Evolutionary conservation across 2,329 filamentous ascomycete species (phyloP).

Genomic region (Trichoderma afroharzianum): DNA sequence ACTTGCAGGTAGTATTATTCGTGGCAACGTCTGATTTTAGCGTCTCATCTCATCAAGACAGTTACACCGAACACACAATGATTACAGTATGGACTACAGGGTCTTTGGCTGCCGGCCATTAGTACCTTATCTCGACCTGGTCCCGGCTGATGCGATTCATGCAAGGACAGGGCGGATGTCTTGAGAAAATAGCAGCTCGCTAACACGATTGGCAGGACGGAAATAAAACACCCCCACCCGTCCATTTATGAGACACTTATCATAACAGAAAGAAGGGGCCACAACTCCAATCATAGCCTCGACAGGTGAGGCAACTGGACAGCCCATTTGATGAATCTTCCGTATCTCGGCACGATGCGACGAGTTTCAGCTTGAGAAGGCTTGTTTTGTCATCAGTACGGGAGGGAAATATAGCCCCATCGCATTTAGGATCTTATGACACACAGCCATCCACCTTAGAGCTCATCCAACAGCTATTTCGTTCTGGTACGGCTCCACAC

Average conservation of each 20-base stretch:
- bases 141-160: slow-evolving; percentile 12
- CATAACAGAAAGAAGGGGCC: background rate
- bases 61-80: background rate
- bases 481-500: background rate
- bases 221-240: slow-evolving; percentile 9
- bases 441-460: background rate
- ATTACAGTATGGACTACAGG: background rate
- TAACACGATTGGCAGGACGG: slow-evolving; percentile 10
- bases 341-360: background rate
- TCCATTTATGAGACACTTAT: slow-evolving; percentile 5
- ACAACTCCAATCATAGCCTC: background rate
- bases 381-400: background rate
- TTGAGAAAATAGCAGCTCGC: background rate
- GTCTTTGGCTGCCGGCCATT: background rate
- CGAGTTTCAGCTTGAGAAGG: background rate
- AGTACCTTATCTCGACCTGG: slow-evolving; percentile 6
- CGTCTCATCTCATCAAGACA: background rate
- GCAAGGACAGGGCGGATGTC: background rate
- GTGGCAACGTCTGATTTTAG: background rate
- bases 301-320: background rate
- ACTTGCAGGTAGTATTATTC: background rate
- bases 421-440: background rate
- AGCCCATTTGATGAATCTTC: background rate
- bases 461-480: background rate
- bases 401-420: background rate